Evolutionary conservation across 1,284 basidiomycete genomes (phyloP).

Genomic region (Wallemia mellicola): DNA sequence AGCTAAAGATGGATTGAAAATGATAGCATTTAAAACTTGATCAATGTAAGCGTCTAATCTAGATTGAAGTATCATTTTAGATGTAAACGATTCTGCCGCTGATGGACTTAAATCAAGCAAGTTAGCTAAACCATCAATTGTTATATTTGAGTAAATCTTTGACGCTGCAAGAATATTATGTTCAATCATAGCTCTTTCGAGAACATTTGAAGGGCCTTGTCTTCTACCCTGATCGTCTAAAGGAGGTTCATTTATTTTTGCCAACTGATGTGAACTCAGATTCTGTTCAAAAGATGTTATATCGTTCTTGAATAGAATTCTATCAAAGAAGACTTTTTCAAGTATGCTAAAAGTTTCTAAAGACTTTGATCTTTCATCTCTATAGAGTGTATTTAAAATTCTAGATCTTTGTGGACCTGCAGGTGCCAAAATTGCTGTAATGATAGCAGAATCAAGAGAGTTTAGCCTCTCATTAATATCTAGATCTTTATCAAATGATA

Average conservation of each 20-base stretch:
- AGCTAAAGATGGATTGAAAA: slow-evolving; percentile 6
- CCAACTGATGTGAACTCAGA: slow-evolving; percentile 72
- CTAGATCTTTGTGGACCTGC: slow-evolving; percentile 84
- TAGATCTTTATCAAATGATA: slow-evolving; percentile 58
- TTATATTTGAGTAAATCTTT: slow-evolving; percentile 75
- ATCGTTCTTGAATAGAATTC: slow-evolving; percentile 66
- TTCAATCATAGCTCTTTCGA: slow-evolving; percentile 90
- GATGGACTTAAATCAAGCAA: slow-evolving; percentile 55
- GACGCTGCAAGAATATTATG: slow-evolving; percentile 89
- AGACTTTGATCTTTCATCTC: slow-evolving; percentile 61
- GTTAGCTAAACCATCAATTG: slow-evolving; percentile 56
- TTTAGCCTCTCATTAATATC: slow-evolving; percentile 64
- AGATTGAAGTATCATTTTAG: slow-evolving; percentile 11
- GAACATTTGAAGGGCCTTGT: slow-evolving; percentile 52
- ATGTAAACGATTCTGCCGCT: slow-evolving; percentile 10
- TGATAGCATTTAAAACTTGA: slow-evolving; percentile 9
- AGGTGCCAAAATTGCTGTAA: slow-evolving; percentile 83
- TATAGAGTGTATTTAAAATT: slow-evolving; percentile 62
- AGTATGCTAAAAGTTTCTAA: slow-evolving; percentile 65
- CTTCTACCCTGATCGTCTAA: slow-evolving; percentile 19
- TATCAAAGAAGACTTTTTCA: slow-evolving; percentile 87
- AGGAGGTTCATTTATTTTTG: slow-evolving; percentile 50
- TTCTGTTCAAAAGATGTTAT: slow-evolving; percentile 64
- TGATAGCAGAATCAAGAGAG: slow-evolving; percentile 73
- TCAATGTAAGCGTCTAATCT: slow-evolving; percentile 10